Evolutionary conservation across 768 basidiomycete species (phyloP), one percentile per base, ranked within the genome.

Genomic region (Peribolospora baueri): DNA sequence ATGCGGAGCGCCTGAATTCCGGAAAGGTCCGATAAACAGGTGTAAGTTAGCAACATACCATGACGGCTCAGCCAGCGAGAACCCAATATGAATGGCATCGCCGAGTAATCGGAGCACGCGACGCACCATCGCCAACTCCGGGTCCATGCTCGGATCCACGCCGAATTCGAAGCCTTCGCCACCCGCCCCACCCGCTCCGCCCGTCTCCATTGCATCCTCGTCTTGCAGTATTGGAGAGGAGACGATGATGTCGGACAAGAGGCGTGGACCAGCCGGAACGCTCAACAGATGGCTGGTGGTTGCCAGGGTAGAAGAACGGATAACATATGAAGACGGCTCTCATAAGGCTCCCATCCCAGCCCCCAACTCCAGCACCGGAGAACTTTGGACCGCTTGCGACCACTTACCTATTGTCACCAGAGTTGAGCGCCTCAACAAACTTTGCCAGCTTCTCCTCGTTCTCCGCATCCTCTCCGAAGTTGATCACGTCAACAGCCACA

Each of bases 81-180:
- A 36, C 53, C 45, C 49, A 37, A 5, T 47, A 13, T 8, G 13
- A 54, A 7, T 45, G 49, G 47, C 45, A 41, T 46, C 25, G 47
- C 25, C n/a, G 56, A 25, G 41, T n/a, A 5, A 50, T 5, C 46
- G 41, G 14, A 40, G 5, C 54, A 7, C 42, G 48, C 46, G 53
- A 67, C 75, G 57, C 55, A 86, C 90, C 86, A 95, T 87, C 2
- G 93, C 91, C 50, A 98, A 73, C 66, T 97, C 91, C 0, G 91
- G 91, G 65, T 97, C 91, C 57, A 95, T 73, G 65, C 78, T 85
- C 4, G 93, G 91, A 67, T 97, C 93, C 4, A 98, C 80, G 6
- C 84, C 84, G 61, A 87, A 90, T 64, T 85, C 85, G 61, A 84
- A 87, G 62, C 72, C 72, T 51, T 72, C 73, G 9, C 62, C 65